Conservation (phyloP, 371 early-diverging fungal genomes). For the Rhizomucor pusillus region DNA sequence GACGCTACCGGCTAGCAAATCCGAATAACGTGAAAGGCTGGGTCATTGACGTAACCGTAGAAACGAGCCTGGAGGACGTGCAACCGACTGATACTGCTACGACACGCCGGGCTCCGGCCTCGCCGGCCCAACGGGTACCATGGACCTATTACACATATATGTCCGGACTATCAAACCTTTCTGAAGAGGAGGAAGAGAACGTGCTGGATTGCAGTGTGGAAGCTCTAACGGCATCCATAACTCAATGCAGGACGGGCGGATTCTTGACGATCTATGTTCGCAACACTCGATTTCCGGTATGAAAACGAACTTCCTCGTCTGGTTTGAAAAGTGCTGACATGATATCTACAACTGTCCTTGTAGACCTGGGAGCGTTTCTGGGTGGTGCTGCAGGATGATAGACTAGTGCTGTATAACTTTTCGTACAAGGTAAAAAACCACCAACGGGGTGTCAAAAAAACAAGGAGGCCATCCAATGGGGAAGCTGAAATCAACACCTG, state of each 20-base stretch:
- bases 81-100: background rate
- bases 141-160: slow-evolving; percentile 14
- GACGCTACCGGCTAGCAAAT: slow-evolving; percentile 9
- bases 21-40: slow-evolving; percentile 11
- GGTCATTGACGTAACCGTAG: slow-evolving; percentile 11
- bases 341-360: too few relatives aligned
- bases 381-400: slow-evolving; percentile 16
- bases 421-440: slow-evolving; percentile 14
- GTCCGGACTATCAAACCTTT: slow-evolving; percentile 1
- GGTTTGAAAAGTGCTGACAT: too few relatives aligned
- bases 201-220: slow-evolving; percentile 1
- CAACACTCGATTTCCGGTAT: slow-evolving; percentile 27
- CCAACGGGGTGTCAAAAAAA: background rate
- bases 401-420: slow-evolving; percentile 16
- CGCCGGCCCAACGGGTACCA: slow-evolving; percentile 1
- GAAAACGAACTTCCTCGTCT: background rate
- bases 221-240: slow-evolving; percentile 3
- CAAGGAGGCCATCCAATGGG: background rate
- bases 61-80: slow-evolving; percentile 2
- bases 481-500: background rate
- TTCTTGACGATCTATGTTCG: slow-evolving; percentile 35
- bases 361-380: slow-evolving; percentile 29
- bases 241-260: slow-evolving; percentile 23
- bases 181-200: slow-evolving; percentile 4
- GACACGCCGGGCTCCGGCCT: background rate